Percentiles rank a stretch among this genome's conserved stretches.
phyloP scores from a whole-genome alignment of 306 rosid genomes.

The Fragaria iinumae region DNA sequence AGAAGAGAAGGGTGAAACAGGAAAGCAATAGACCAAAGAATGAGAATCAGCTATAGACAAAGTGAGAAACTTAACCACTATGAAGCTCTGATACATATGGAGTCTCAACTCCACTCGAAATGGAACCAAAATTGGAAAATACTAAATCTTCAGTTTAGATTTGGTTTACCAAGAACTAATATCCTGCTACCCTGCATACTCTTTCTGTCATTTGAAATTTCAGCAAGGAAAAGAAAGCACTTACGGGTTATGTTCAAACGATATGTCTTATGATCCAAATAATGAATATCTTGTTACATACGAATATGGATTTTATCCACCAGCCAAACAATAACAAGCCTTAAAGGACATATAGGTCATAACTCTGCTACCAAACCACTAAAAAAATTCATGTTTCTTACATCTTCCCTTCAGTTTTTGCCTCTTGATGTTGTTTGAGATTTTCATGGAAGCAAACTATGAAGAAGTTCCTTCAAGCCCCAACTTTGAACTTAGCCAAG shows the following conservation, averaged over 20 bases:
- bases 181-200: not conserved
- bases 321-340: slow-evolving; percentile 17
- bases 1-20: not conserved
- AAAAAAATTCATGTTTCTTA: not conserved
- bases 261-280: slow-evolving; percentile 6
- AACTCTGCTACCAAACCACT: slow-evolving; percentile 1
- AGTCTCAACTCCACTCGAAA: not conserved
- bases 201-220: not conserved
- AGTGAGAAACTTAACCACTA: not conserved
- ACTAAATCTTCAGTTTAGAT: not conserved
- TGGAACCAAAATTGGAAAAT: not conserved
- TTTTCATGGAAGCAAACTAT: slow-evolving; percentile 1
- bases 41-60: not conserved
- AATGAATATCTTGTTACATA: slow-evolving; percentile 4
- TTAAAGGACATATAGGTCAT: not conserved
- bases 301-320: slow-evolving; percentile 15
- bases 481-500: slow-evolving; percentile 73
- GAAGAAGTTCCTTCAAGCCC: slow-evolving; percentile 66
- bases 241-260: not conserved
- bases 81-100: not conserved
- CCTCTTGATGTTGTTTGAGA: not conserved
- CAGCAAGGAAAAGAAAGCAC: not conserved
- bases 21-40: not conserved
- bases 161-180: not conserved
- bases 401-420: not conserved